phyloP scores from a whole-genome alignment of 805 yeast genomes.

The Suhomyces sp. region DNA sequence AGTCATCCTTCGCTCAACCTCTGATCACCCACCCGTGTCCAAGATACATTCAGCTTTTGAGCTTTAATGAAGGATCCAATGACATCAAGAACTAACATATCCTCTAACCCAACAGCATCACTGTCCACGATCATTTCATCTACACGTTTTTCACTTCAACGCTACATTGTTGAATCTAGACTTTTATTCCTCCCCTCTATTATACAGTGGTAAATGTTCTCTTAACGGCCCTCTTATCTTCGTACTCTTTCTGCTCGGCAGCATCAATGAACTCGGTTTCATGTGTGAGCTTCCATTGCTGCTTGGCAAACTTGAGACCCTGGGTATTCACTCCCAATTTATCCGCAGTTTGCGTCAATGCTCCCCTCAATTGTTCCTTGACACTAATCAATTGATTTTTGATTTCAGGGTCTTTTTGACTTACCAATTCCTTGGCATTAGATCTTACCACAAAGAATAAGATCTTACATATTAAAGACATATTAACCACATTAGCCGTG shows the following conservation, averaged over 20 bases:
- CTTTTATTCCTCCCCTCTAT: too few species aligned
- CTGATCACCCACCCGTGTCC: too few species aligned
- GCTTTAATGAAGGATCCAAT: too few species aligned
- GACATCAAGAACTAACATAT: too few species aligned
- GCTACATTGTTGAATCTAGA: too few species aligned
- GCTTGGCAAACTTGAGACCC: slow-evolving; percentile 71
- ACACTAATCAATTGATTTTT: slow-evolving; percentile 66
- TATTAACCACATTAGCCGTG: slow-evolving; percentile 46
- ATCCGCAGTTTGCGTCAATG: slow-evolving; percentile 50
- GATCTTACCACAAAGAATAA: slow-evolving; percentile 70
- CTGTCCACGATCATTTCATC: too few species aligned
- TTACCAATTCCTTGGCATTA: slow-evolving; percentile 76
- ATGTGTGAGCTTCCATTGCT: slow-evolving; percentile 79
- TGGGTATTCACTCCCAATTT: slow-evolving; percentile 82
- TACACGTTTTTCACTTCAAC: too few species aligned
- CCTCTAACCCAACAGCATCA: too few species aligned
- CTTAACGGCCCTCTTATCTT: slow-evolving; percentile 61
- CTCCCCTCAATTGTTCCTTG: slow-evolving; percentile 57
- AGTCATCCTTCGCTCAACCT: too few species aligned
- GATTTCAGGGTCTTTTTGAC: slow-evolving; percentile 61
- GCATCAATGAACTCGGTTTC: slow-evolving; percentile 72
- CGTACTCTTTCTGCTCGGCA: slow-evolving; percentile 51
- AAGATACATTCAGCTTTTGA: too few species aligned
- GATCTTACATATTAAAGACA: slow-evolving; percentile 70
- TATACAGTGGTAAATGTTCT: slow-evolving; percentile 65